Conservation (phyloP, 192 early-diverging fungal genomes). For the Linnemannia hyalina region DNA sequence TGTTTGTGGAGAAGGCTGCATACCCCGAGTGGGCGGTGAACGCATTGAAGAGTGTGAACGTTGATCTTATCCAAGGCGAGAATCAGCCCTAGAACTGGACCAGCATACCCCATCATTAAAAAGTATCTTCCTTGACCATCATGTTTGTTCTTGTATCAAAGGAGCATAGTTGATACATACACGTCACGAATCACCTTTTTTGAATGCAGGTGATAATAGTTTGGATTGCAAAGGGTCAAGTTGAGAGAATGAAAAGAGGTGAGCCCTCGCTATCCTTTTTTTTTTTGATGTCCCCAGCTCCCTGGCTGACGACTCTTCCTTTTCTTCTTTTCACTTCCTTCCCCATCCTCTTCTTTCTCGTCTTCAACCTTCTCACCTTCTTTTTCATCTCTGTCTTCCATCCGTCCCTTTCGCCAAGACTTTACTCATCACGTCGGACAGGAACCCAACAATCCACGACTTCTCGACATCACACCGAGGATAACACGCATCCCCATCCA, state of each 20-base stretch:
- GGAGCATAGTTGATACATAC: neutral
- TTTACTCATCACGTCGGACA: neutral
- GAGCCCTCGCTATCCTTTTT: neutral
- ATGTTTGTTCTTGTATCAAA: neutral
- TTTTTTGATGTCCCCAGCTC: neutral
- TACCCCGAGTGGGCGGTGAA: slow-evolving; percentile 83
- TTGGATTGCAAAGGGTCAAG: neutral
- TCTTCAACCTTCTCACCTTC: neutral
- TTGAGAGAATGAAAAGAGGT: neutral
- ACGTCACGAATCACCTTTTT: neutral
- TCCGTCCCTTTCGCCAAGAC: neutral
- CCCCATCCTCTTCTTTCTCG: neutral
- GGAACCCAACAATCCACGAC: neutral
- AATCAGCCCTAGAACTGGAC: neutral
- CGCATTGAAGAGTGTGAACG: slow-evolving; percentile 76
- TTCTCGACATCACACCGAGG: neutral
- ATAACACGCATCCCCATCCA: neutral
- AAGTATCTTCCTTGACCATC: no score
- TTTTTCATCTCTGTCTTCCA: neutral
- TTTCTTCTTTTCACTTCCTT: neutral
- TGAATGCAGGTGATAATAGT: no score
- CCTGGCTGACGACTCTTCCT: neutral
- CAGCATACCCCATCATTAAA: neutral
- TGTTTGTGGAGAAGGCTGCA: slow-evolving; percentile 71
- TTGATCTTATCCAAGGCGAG: slow-evolving; percentile 65